phyloP scores from a whole-genome alignment of 805 yeast genomes.

The Candida koratica region DNA sequence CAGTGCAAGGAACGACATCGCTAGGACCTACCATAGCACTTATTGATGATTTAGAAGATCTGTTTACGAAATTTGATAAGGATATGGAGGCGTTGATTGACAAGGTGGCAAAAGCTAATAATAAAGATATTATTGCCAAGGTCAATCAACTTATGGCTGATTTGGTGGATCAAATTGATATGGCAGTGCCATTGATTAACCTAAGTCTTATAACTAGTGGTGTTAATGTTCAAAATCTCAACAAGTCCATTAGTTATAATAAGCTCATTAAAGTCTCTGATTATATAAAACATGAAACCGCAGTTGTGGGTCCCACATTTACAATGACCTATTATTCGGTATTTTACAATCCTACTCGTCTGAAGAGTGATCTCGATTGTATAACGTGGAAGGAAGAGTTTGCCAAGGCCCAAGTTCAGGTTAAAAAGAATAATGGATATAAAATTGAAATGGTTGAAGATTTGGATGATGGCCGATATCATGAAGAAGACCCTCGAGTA shows the following conservation, averaged over 20 bases:
- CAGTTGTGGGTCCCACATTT: slow-evolving; percentile 56
- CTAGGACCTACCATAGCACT: slow-evolving; percentile 52
- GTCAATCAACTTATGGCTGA: slow-evolving; percentile 49
- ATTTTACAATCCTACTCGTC: slow-evolving; percentile 53
- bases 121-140: slow-evolving; percentile 21
- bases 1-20: slow-evolving; percentile 59
- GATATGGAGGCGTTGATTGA: slow-evolving; percentile 40
- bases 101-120: slow-evolving; percentile 23
- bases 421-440: slow-evolving; percentile 33
- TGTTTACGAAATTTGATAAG: slow-evolving; percentile 55
- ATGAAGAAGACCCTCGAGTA: slow-evolving; percentile 47
- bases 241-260: slow-evolving; percentile 49
- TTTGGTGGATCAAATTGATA: slow-evolving; percentile 54
- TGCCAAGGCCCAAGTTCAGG: slow-evolving; percentile 49
- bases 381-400: slow-evolving; percentile 73
- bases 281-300: slow-evolving; percentile 15
- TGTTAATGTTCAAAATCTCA: slow-evolving; percentile 51
- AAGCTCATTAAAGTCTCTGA: slow-evolving; percentile 50
- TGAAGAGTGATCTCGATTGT: slow-evolving; percentile 30
- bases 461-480: slow-evolving; percentile 70
- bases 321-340: slow-evolving; percentile 56
- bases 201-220: slow-evolving; percentile 68
- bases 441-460: slow-evolving; percentile 48
- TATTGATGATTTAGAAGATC: slow-evolving; percentile 51
- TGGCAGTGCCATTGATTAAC: slow-evolving; percentile 63